phyloP scores from a whole-genome alignment of 2,329 filamentous ascomycete species.

The Dothistroma pini region DNA sequence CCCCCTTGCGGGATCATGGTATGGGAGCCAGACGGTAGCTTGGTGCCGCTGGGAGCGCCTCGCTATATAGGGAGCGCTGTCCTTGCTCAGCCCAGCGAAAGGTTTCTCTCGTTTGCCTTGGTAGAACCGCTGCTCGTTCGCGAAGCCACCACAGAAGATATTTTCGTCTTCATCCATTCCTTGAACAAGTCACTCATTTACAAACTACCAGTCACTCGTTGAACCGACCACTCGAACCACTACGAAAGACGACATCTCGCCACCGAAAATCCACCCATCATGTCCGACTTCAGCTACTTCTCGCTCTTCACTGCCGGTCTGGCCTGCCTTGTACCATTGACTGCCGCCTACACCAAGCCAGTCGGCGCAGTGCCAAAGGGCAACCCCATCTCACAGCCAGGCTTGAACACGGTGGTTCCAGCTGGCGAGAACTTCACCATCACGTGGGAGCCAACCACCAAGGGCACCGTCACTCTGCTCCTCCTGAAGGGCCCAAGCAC shows the following conservation, averaged over 20 bases:
- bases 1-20: neutral
- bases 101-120: slow-evolving; percentile 8
- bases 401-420: slow-evolving; percentile 52
- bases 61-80: slow-evolving; percentile 6
- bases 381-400: slow-evolving; percentile 54
- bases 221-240: neutral
- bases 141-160: slow-evolving; percentile 14
- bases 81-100: slow-evolving; percentile 2
- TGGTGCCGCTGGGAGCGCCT: slow-evolving; percentile 2
- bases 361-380: slow-evolving; percentile 38
- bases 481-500: slow-evolving; percentile 57
- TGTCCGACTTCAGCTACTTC: slow-evolving; percentile 41
- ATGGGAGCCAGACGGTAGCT: neutral
- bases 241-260: neutral
- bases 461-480: slow-evolving; percentile 53
- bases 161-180: slow-evolving; percentile 29
- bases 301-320: slow-evolving; percentile 53
- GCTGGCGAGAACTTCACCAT: slow-evolving; percentile 55
- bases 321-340: slow-evolving; percentile 48
- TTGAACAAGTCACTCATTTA: slow-evolving; percentile 8
- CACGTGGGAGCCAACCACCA: slow-evolving; percentile 53
- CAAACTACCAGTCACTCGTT: neutral
- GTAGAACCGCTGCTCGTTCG: slow-evolving; percentile 12
- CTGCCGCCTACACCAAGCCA: slow-evolving; percentile 41
- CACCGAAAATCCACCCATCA: slow-evolving; percentile 11